These are phyloP conservation scores for Prunus mongolica DNA, from an alignment of 306 rosid genomes.

Conservation along the genomic window DNA sequence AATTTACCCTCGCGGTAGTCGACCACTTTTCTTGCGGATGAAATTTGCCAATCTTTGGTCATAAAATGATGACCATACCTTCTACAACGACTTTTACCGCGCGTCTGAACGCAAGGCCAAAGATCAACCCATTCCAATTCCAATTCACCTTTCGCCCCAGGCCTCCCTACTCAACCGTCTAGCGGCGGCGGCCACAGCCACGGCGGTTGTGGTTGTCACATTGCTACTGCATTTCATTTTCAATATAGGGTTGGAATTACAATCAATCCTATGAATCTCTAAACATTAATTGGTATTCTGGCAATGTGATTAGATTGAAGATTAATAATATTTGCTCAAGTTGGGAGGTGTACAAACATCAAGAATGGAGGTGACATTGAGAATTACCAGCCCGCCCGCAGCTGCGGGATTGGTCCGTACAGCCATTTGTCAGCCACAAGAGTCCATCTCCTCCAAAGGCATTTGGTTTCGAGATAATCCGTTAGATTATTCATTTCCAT, in stretches of 20 bases:
- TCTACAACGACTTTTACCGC: background rate
- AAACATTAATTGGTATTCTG: background rate
- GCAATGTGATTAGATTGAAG: background rate
- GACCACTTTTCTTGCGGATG: background rate
- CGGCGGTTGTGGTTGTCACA: background rate
- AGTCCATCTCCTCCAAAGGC: constrained; percentile 17
- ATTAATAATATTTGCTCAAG: background rate
- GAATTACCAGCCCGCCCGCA: background rate
- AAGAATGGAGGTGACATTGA: background rate
- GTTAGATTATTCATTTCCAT: constrained; percentile 27
- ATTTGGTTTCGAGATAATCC: constrained; percentile 37
- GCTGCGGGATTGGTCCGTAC: background rate
- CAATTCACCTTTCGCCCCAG: background rate
- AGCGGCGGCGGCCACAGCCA: background rate
- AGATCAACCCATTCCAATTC: background rate
- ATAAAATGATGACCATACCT: background rate
- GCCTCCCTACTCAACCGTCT: background rate
- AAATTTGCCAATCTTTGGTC: background rate
- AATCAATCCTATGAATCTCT: background rate
- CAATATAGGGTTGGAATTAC: background rate
- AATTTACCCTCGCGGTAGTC: background rate
- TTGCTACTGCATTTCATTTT: background rate
- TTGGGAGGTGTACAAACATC: background rate
- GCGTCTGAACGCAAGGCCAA: background rate
- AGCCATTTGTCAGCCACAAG: background rate